Evolutionary conservation across 352 stramenopile species (phyloP), one percentile per base, ranked within the genome.

Genomic region (Vaucheria bursata): DNA sequence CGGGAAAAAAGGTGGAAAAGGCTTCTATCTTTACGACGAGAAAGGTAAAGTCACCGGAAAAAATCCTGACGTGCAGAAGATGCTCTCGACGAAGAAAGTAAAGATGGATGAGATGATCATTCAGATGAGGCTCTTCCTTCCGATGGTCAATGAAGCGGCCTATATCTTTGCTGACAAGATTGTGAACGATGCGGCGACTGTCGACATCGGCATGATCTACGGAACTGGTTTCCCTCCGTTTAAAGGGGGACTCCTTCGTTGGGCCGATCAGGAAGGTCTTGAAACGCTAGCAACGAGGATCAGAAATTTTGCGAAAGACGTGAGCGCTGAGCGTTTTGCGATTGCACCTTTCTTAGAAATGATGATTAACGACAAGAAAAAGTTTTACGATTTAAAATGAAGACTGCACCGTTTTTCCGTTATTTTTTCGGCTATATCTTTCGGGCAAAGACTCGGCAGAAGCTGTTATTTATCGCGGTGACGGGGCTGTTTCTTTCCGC

Each of bases 321-420:
- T 59, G 12, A 18, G 12, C 18, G 12, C 45, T 18, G 45, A 59
- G 25, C 45, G 45, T 59, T 59, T 18, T 59, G 45, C 45, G 18
- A 18, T 25, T 18, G 45, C 45, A 59, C 45, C 45, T 18, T 59
- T 59, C 12, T 25, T 59, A 25, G 25, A 18, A 25, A 25, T 18
- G 25, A 18, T 59, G 12, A 25, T 25, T 59, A 18, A 59, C 18
- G 18, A 18, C 25, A 18, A 25, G 18, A 18, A 25, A 18, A 59
- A 59, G 45, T 59, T 59, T 59, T 59, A 59, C 45, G 45, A 59
- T 59, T 25, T 59, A 25, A 18, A 59, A 59, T 59, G 45, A 25
- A n/a, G n/a, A n/a, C n/a, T n/a, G n/a, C 12, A 59, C 12, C 45
- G 45, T 59, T 59, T 59, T 25, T 18, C 18, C 45, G 45, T 25